Conservation (phyloP, 352 stramenopile genomes). For the Globisporangium takayamanum region DNA sequence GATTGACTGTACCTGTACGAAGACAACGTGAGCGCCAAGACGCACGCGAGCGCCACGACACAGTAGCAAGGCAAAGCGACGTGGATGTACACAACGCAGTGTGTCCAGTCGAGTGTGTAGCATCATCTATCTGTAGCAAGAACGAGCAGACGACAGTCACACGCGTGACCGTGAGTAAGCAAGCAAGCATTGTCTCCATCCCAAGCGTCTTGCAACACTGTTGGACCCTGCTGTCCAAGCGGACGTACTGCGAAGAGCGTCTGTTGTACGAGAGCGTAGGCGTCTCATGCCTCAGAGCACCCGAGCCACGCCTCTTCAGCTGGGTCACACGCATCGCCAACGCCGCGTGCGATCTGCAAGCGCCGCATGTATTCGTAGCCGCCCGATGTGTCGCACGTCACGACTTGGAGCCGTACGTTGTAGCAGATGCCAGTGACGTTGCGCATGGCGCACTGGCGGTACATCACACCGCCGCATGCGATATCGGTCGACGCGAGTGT, state of each 20-base stretch:
- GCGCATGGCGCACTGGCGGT: slow-evolving; percentile 21
- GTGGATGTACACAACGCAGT: too few species aligned
- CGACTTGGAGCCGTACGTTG: slow-evolving; percentile 29
- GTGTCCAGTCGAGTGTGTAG: too few species aligned
- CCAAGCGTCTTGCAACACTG: neutral
- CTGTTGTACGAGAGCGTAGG: neutral
- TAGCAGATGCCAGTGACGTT: slow-evolving; percentile 28
- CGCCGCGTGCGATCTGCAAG: slow-evolving; percentile 17
- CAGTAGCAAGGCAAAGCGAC: too few species aligned
- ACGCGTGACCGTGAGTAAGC: too few species aligned
- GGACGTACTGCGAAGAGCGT: neutral
- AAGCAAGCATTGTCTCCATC: too few species aligned
- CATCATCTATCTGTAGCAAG: too few species aligned
- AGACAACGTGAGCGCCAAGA: too few species aligned
- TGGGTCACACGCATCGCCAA: slow-evolving; percentile 10
- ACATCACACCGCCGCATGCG: slow-evolving; percentile 22
- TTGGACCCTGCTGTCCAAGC: neutral
- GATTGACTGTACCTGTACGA: too few species aligned
- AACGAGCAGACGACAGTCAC: too few species aligned
- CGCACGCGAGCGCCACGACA: too few species aligned
- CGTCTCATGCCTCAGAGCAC: neutral
- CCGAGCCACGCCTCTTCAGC: slow-evolving; percentile 11
- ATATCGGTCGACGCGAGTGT: slow-evolving; percentile 23
- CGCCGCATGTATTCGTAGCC: slow-evolving; percentile 21
- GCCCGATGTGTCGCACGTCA: slow-evolving; percentile 18